Base-by-base conservation (phyloP, 2,329 filamentous ascomycete species). In the Apiospora aurea region DNA sequence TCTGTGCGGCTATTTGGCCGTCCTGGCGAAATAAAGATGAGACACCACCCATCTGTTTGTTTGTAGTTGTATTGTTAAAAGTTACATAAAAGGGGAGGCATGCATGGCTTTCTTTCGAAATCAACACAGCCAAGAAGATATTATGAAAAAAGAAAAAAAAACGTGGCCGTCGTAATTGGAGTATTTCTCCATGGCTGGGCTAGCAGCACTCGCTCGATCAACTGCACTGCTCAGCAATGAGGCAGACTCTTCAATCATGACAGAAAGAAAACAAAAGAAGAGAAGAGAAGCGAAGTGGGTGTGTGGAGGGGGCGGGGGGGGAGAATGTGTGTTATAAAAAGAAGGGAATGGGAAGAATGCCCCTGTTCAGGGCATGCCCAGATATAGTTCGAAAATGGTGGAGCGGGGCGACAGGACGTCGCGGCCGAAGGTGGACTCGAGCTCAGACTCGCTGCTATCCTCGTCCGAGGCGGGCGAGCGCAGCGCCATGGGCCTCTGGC, bases 321-420 rank as follows among this genome's bases (percentile, higher is more conserved):
- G 41, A 13, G 57, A 64, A 41, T 64, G 57, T 38, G 41, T 1
- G 53, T 38, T n/a, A 34, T 21, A 0, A 41, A 41, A 41, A n/a
- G 34, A n/a, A 38, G 18, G 8, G 34, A 2, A 34, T 8, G 29
- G 29, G 29, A 21, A 21, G 8, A 26, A n/a, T 64, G 57, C 18
- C 57, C 34, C 43, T 16, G 18, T 43, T 66, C 53, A 70, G 16
- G 69, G 69, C 34, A 66, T 51, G 34, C 69, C 72, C 68, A 73
- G 53, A 53, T 73, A 73, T 24, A 73, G 34, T 11, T 73, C 72
- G 49, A 71, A 73, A 13, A 73, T 73, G 26, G 70, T 61, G 16
- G 72, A 70, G 68, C 70, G 68, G 8, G 72, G 72, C 43, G 47
- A 69, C 46, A 41, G 34, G 18, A 16, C 38, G 26, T 71, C 67